Base-by-base conservation (phyloP, 2,329 filamentous ascomycete species). In the Cladosporium halotolerans region DNA sequence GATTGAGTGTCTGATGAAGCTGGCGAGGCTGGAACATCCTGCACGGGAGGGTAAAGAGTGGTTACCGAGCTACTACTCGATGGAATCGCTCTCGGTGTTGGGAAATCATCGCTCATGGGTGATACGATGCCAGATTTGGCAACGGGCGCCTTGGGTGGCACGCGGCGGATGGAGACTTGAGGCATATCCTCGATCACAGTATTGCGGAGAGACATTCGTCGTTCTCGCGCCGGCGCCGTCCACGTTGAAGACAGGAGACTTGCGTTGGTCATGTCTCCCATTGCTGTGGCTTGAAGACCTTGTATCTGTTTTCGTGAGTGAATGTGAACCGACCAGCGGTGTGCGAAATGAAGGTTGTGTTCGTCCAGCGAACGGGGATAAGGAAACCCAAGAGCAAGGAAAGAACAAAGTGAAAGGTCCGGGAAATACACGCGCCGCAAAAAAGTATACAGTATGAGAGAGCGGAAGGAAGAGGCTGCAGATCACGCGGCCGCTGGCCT, bases 161-260 rank as follows among this genome's bases (percentile, higher is more conserved):
- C 63, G 53, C 63, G 55, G 14, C 62, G 59, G 31, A 66, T 55
- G 2, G 66, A 68, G n/a, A 68, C 59, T 55, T 70, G 68, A 10
- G 67, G 62, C 44, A 74, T 72, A 63, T 83, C 79, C 72, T 84
- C 80, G 55, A 83, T 77, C 75, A 84, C 78, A 58, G 81, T 83
- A 79, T 84, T 83, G 79, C 84, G 79, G 9, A 53, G 40, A 46
- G 48, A 51, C 5, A 19, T 40, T 4, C 48, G 76, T 65, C 75
- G 58, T 57, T 57, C 76, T 72, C 68, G 80, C 80, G 77, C 81
- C 79, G 77, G 77, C 55, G 78, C 73, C 65, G 68, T 73, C 72
- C 80, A 82, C 50, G 72, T 73, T 62, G 72, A 72, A 56, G 73
- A 68, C 57, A 74, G 75, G 64, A 77, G 74, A 64, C 70, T 67